phyloP scores from a whole-genome alignment of 2,329 filamentous ascomycete genomes.

The Stromatinia cepivora region DNA sequence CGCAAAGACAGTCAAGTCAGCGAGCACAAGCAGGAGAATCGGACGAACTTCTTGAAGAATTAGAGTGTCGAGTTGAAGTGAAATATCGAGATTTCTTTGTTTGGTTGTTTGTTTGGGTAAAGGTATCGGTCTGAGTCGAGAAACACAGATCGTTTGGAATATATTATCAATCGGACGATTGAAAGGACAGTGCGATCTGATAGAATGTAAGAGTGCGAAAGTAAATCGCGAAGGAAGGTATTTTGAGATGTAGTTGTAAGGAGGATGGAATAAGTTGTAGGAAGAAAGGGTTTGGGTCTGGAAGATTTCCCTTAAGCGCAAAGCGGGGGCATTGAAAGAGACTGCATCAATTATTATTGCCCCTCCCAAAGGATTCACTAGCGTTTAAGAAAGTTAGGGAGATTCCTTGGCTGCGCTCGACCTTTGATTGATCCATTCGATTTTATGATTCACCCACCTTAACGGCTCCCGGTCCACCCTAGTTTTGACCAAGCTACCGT shows the following conservation, averaged over 20 bases:
- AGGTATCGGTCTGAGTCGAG: neutral
- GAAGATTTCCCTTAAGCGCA: slow-evolving; percentile 22
- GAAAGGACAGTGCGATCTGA: slow-evolving; percentile 40
- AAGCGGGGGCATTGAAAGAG: slow-evolving; percentile 21
- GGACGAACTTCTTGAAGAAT: slow-evolving; percentile 41
- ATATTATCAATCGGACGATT: slow-evolving; percentile 34
- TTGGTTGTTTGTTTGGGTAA: slow-evolving; percentile 9
- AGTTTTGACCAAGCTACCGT: neutral
- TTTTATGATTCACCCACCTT: neutral
- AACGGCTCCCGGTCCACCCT: neutral
- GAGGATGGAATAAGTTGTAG: neutral
- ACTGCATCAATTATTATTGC: slow-evolving; percentile 13
- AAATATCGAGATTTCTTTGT: slow-evolving; percentile 17
- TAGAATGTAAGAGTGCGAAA: slow-evolving; percentile 1
- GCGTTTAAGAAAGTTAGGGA: neutral
- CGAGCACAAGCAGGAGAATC: slow-evolving; percentile 41
- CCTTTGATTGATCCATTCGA: neutral
- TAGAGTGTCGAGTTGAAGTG: slow-evolving; percentile 26
- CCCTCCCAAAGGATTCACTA: slow-evolving; percentile 11
- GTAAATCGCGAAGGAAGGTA: slow-evolving; percentile 1
- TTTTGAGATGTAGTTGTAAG: neutral
- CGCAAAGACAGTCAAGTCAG: slow-evolving; percentile 37
- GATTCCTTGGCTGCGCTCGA: neutral
- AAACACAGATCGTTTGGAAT: slow-evolving; percentile 7
- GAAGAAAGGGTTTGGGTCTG: slow-evolving; percentile 9